Evolutionary conservation across 139 green algal genomes (phyloP).

Genomic region (Micromonas commoda): DNA sequence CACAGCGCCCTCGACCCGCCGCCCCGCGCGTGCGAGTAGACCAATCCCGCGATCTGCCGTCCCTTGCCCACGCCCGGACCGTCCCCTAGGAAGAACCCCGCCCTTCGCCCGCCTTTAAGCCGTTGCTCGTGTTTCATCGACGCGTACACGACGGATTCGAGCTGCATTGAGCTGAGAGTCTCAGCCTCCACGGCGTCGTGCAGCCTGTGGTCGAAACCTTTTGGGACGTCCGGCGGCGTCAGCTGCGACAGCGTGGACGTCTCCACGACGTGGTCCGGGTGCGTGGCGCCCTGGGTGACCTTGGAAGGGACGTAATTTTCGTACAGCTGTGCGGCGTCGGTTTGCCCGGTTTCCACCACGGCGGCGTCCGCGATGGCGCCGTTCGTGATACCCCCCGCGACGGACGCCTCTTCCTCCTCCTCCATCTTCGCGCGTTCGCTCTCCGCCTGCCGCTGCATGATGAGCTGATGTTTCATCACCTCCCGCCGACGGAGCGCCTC

Average conservation of each 20-base stretch:
- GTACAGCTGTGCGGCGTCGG: no score
- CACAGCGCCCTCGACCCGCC: slow-evolving; percentile 59
- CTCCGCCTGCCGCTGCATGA: no score
- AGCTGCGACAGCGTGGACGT: slow-evolving; percentile 39
- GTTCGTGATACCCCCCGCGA: no score
- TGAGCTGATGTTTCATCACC: no score
- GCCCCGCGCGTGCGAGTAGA: slow-evolving; percentile 54
- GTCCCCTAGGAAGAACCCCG: slow-evolving; percentile 24
- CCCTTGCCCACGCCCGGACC: slow-evolving; percentile 40
- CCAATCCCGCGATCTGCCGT: slow-evolving; percentile 60
- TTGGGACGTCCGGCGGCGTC: slow-evolving; percentile 36
- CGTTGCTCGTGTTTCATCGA: slow-evolving; percentile 12
- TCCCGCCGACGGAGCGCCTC: no score
- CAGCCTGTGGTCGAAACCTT: slow-evolving; percentile 33
- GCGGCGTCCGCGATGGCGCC: no score
- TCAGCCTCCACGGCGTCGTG: not conserved
- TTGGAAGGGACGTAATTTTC: no score
- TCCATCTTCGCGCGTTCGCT: no score
- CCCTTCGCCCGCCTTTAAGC: not conserved
- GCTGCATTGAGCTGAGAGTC: not conserved
- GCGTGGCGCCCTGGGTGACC: slow-evolving; percentile 30
- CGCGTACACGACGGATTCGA: slow-evolving; percentile 15
- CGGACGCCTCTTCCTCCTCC: no score
- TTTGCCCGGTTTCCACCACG: no score
- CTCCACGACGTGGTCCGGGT: slow-evolving; percentile 44